Evolutionary conservation across 2,329 filamentous ascomycete genomes (phyloP).

Genomic region (Scopulariopsis brevicaulis): DNA sequence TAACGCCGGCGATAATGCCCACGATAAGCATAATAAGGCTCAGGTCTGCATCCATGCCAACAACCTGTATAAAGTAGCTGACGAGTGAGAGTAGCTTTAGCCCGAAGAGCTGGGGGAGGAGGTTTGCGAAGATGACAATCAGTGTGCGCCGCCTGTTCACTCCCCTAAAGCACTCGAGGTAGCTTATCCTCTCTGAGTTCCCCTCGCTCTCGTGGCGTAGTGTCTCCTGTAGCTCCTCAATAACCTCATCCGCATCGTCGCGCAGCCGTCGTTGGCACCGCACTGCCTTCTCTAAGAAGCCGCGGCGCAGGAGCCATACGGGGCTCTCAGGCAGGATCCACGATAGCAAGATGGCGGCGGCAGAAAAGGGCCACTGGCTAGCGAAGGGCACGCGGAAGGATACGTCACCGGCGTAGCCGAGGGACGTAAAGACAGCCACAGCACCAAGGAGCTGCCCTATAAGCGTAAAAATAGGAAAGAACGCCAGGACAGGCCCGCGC

Average conservation of each 20-base stretch:
- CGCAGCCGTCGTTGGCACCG: not conserved
- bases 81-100: conserved; percentile 28
- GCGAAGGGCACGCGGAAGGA: conserved; percentile 28
- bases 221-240: conserved; percentile 13
- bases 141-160: conserved; percentile 27
- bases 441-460: conserved; percentile 35
- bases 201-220: conserved; percentile 2
- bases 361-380: conserved; percentile 30
- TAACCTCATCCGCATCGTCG: not conserved
- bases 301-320: conserved; percentile 6
- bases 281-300: not conserved
- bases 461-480: conserved; percentile 36
- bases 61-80: conserved; percentile 25
- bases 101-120: conserved; percentile 31
- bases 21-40: conserved; percentile 31
- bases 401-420: conserved; percentile 11
- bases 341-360: conserved; percentile 26
- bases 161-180: conserved; percentile 30
- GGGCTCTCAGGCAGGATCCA: conserved; percentile 38
- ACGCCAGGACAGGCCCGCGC: conserved; percentile 32
- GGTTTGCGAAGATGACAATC: conserved; percentile 27
- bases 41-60: conserved; percentile 17
- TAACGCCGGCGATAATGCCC: conserved; percentile 29
- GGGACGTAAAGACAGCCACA: conserved; percentile 22
- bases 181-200: conserved; percentile 17